Evolutionary conservation across 768 basidiomycete genomes (phyloP), one percentile per base, ranked within the genome.

Genomic region (Suillus plorans): DNA sequence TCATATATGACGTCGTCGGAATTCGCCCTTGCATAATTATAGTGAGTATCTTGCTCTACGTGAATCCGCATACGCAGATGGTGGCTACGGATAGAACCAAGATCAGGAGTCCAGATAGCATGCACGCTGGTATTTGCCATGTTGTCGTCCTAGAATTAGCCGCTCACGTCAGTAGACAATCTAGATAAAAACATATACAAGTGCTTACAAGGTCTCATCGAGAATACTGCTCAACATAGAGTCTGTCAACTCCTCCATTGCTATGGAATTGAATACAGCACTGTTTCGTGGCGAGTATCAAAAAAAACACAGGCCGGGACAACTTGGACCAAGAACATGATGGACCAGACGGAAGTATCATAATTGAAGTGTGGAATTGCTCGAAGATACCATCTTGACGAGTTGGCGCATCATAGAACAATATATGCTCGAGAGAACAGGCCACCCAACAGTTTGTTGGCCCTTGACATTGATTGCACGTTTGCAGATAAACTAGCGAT

Each of bases 351-450:
- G 18, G 25, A 52, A 16, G 9, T 28, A 28, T 31, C 4, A 2
- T 16, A 16, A 18, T 47, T n/a, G n/a, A 22, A 12, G n/a, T 22
- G 45, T 47, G 45, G 36, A 87, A 76, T 9, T 37, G 61, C n/a
- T 77, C 73, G 45, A 76, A 77, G 6, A 69, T 57, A 37, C 69
- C 69, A 13, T 62, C 37, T 36, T 69, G 73, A 31, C 68, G 69
- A 22, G 65, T 60, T 47, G 73, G 86, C 0, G 67, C 83, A 68
- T 89, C 83, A 66, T 90, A 89, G 73, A 89, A 90, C 22, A 89
- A 59, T 5, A 84, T 12, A 84, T 12, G 77, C 69, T 25, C 62
- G 71, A 76, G 64, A 49, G 22, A 13, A 22, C 47, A 49, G 12
- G 12, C 47, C 22, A 13, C 13, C 47, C 5, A 22, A 22, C 12